Conservation (phyloP, 176 grass and related monocot species). For the Oryza meridionalis region DNA sequence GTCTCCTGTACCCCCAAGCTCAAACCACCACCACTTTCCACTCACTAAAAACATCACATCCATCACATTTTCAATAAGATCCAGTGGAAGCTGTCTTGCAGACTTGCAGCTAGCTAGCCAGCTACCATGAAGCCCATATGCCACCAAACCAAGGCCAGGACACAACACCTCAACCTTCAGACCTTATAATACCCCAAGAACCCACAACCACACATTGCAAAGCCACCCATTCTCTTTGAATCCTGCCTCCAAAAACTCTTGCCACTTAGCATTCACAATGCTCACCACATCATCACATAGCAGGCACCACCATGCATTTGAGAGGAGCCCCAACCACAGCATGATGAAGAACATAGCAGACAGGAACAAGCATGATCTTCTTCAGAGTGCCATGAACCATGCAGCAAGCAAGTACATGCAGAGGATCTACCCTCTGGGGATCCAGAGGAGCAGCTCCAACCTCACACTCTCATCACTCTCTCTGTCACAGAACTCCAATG, state of each 20-base stretch:
- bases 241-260: neutral
- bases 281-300: conserved; percentile 59
- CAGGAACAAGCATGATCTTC: conserved; percentile 50
- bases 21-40: conserved; percentile 41
- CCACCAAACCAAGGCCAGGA: conserved; percentile 76
- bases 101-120: conserved; percentile 94
- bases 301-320: conserved; percentile 71
- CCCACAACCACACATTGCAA: conserved; percentile 28
- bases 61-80: conserved; percentile 67
- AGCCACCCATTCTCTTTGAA: too few species aligned
- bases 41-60: conserved; percentile 41
- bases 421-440: conserved; percentile 70
- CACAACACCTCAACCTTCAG: conserved; percentile 56
- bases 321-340: conserved; percentile 50
- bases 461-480: conserved; percentile 91
- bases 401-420: conserved; percentile 61
- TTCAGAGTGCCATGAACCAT: conserved; percentile 52
- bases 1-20: neutral
- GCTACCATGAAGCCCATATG: conserved; percentile 91
- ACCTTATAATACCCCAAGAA: conserved; percentile 55
- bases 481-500: conserved; percentile 94
- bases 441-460: conserved; percentile 75
- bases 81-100: conserved; percentile 77
- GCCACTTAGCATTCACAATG: conserved; percentile 31
- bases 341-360: conserved; percentile 47